Percentiles rank a stretch among this genome's conserved stretches.
phyloP scores from a whole-genome alignment of 495 filamentous ascomycete genomes.

The Gamarada debralockiae region DNA sequence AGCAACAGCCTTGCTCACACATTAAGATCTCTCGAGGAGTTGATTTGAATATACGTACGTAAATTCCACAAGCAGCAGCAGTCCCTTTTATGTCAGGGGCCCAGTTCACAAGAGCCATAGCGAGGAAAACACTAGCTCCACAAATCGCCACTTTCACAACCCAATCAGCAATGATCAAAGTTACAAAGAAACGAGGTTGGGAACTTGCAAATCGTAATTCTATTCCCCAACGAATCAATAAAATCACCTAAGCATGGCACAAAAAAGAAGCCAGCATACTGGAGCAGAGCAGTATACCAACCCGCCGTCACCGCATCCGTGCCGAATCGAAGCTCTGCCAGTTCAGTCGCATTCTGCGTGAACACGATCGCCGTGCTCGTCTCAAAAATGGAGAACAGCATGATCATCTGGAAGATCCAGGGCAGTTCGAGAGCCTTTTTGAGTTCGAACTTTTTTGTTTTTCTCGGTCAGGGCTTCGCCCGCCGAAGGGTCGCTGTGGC shows the following conservation, averaged over 20 bases:
- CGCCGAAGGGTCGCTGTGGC: slow-evolving; percentile 38
- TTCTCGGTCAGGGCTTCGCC: slow-evolving; percentile 39
- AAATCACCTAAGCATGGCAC: background rate
- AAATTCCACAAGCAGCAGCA: no score
- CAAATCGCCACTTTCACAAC: no score
- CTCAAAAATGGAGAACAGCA: slow-evolving; percentile 41
- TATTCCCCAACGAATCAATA: no score
- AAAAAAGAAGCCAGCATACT: slow-evolving; percentile 34
- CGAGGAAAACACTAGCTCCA: no score
- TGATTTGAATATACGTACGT: no score
- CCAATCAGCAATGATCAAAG: no score
- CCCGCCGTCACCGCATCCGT: slow-evolving; percentile 38
- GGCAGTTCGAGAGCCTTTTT: slow-evolving; percentile 39
- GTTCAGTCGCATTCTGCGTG: slow-evolving; percentile 39
- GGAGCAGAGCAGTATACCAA: slow-evolving; percentile 39
- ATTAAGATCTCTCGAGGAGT: no score
- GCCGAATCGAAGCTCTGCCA: slow-evolving; percentile 39
- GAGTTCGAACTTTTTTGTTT: slow-evolving; percentile 42
- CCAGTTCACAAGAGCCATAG: no score
- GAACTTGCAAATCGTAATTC: no score
- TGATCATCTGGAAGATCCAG: slow-evolving; percentile 40
- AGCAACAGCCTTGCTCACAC: no score
- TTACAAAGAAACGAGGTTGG: no score
- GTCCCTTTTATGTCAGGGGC: no score
- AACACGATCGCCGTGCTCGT: slow-evolving; percentile 38